Evolutionary conservation across 805 yeast genomes (phyloP), one percentile per base, ranked within the genome.

Genomic region (Yueomyces sinensis): DNA sequence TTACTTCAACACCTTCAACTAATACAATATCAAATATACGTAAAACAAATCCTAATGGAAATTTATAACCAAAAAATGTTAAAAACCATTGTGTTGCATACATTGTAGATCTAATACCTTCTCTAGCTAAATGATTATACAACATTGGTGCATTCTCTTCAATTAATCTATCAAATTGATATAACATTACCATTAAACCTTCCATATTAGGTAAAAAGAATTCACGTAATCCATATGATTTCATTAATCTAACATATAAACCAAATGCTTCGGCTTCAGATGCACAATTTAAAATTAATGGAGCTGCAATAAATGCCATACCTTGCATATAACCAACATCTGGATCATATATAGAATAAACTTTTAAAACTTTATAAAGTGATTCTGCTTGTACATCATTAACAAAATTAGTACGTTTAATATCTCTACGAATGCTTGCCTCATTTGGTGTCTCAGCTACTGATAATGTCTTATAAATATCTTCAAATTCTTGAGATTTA

Each of bases 271-370:
- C 96, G 31, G 78, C 66, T 43, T 87, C 95, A 6, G 52, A 39
- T 24, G 51, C 47, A 30, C 84, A 71, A 45, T 82, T 82, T 62
- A 87, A 65, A 31, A 86, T 62, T 32, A 91, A 58, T 2, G 98
- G 96, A 5, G 84, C 84, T 0, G 82, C 72, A 30, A 91, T 73
- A 50, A 91, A 91, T 1, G 94, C 94, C 95, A 91, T 86, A 6
- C 98, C 97, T 58, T 91, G 98, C 2, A 96, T 91, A 50, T 91
- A 91, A 0, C 98, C 98, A 33, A 91, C 95, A 34, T 87, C 96
- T 1, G 81, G 75, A 54, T 91, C 97, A 53, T 72, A 79, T 32
- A 83, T 59, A 17, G 91, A 74, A 59, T 89, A 91, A 0, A 86
- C 87, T 49, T 81, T 82, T 41, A 91, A 70, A 20, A 91, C 76